Percentiles rank a stretch among this genome's conserved stretches.
phyloP scores from a whole-genome alignment of 345 rosid species.

The Gossypium australe region DNA sequence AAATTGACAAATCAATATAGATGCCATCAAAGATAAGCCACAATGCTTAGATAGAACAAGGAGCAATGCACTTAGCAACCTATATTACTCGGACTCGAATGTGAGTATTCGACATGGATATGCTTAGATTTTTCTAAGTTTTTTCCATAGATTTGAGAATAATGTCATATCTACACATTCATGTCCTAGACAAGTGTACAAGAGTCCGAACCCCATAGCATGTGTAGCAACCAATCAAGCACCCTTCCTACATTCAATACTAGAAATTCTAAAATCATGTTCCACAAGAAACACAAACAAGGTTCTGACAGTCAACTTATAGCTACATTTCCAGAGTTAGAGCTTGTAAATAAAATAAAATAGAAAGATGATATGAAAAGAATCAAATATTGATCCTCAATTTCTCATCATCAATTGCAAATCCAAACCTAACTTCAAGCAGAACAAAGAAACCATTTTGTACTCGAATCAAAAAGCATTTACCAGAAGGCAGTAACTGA shows the following conservation, averaged over 20 bases:
- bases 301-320: neutral
- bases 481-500: conserved; percentile 67
- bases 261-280: neutral
- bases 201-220: neutral
- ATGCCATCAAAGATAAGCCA: neutral
- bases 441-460: neutral
- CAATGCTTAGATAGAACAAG: neutral
- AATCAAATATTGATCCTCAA: neutral
- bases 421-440: neutral
- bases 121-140: too few species aligned
- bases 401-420: neutral
- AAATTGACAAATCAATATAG: neutral
- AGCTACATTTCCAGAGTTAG: neutral
- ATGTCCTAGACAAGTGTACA: too few species aligned
- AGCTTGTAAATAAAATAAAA: neutral
- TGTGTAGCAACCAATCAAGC: neutral
- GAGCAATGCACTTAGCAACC: neutral
- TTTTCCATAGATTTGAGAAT: too few species aligned
- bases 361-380: neutral
- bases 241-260: neutral
- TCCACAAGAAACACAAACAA: neutral
- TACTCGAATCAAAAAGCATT: neutral
- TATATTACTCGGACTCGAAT: too few species aligned
- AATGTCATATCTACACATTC: too few species aligned
- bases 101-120: too few species aligned